Base-by-base conservation (phyloP, 2,329 filamentous ascomycete genomes). In the Thyridium curvatum region DNA sequence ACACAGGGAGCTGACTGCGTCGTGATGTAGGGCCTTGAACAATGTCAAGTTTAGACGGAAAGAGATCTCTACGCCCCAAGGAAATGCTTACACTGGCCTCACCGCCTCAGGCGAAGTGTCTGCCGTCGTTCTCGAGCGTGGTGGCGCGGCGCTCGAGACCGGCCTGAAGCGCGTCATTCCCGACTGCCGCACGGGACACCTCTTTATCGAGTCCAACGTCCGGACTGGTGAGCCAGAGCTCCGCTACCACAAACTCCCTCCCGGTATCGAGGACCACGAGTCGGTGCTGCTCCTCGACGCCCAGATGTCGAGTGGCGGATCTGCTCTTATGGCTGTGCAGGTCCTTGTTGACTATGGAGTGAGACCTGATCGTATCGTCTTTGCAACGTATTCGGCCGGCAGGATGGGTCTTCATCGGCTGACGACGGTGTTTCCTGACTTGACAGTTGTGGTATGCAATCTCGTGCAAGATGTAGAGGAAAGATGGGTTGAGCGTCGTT, bases 301-400 rank as follows among this genome's bases (percentile, higher is more conserved):
- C 12, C 93, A 98, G 58, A 96, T 97, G 85, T 88, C 87, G 18
- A 90, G 84, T 44, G 93, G 93, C 32, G 91, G 90, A 29, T 77
- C 79, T 13, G 79, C 78, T 1, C 67, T 98, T 41, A 98, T 98
- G 93, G 89, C 93, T 1, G 90, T 97, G 32, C 85, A 93, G 54
- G 87, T 97, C n/a, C 68, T 98, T 38, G 80, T 95, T 13, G 93
- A 98, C 59, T 90, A 97, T 55, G 93, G 93, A 10, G 90, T 97
- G 7, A 67, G 78, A 6, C 82, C 93, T 55, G 77, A 87, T 34
- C 82, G 74, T 47, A 95, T 98, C 47, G 86, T 96, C 28, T 83
- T 97, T 58, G 90, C 94, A 30, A 95, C 91, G 4, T 96, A 94
- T 57, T 84, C 88, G 47, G 91, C 90, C 4, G 91, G 91, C 8